These are phyloP conservation scores for Microbotryum intermedium DNA, from an alignment of 1,284 basidiomycete species.

Conservation along the genomic window DNA sequence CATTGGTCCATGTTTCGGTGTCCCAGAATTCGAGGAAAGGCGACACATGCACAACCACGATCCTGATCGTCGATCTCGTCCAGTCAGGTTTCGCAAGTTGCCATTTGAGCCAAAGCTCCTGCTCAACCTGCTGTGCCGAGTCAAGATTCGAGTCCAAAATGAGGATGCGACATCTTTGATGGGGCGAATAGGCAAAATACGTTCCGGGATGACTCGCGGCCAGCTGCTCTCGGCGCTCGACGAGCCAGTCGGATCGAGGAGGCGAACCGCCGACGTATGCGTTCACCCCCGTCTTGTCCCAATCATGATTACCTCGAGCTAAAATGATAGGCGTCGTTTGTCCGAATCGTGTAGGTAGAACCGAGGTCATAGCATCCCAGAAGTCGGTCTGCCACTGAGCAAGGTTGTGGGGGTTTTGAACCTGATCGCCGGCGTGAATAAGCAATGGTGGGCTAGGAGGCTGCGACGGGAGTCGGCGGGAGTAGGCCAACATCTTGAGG, in stretches of 20 bases:
- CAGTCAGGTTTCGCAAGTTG: slow-evolving; percentile 26
- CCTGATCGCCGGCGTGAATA: slow-evolving; percentile 31
- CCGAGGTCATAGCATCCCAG: slow-evolving; percentile 30
- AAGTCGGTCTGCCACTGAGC: slow-evolving; percentile 34
- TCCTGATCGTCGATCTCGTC: slow-evolving; percentile 25
- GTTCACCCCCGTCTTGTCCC: slow-evolving; percentile 28
- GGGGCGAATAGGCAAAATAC: slow-evolving; percentile 28
- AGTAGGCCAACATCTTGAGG: slow-evolving; percentile 7
- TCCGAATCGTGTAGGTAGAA: not conserved
- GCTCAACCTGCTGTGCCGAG: slow-evolving; percentile 23
- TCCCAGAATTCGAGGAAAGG: slow-evolving; percentile 34
- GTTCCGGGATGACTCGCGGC: slow-evolving; percentile 12
- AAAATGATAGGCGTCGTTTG: slow-evolving; percentile 26
- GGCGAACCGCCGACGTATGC: slow-evolving; percentile 28
- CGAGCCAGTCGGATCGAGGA: slow-evolving; percentile 1
- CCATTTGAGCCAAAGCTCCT: slow-evolving; percentile 32
- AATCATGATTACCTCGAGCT: slow-evolving; percentile 32
- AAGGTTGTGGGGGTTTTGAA: slow-evolving; percentile 29
- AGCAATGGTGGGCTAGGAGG: slow-evolving; percentile 18
- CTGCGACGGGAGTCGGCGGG: slow-evolving; percentile 1
- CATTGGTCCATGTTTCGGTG: slow-evolving; percentile 25
- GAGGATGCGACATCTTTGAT: slow-evolving; percentile 25
- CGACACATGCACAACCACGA: slow-evolving; percentile 31
- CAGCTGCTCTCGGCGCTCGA: not conserved
- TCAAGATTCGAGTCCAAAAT: slow-evolving; percentile 32